Evolutionary conservation across 169 alveolate genomes (phyloP).

Genomic region (Plasmodium billcollinsi): DNA sequence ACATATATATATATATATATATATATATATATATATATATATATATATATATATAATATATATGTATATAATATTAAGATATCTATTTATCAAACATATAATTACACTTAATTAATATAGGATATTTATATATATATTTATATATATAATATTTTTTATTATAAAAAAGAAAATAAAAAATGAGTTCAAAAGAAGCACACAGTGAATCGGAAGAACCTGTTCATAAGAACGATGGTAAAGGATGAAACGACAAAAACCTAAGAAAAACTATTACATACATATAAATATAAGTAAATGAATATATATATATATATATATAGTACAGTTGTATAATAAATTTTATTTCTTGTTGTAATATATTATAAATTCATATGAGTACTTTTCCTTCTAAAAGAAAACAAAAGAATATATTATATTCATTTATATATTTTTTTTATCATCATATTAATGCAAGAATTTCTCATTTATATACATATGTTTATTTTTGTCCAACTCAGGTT

Average conservation of each 20-base stretch:
- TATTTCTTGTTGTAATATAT: neutral
- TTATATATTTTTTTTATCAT: neutral
- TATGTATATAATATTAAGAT: no score
- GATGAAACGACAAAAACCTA: neutral
- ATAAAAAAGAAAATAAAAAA: slow-evolving; percentile 27
- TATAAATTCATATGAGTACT: no score
- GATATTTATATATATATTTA: slow-evolving; percentile 6
- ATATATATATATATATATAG: neutral
- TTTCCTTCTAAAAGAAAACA: neutral
- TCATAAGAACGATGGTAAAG: slow-evolving; percentile 71
- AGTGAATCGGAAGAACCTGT: slow-evolving; percentile 52
- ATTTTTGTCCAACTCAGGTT: slow-evolving; percentile 13
- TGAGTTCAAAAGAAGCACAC: slow-evolving; percentile 61
- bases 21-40: no score
- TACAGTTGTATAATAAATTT: neutral
- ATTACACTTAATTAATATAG: no score
- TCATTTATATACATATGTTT: neutral
- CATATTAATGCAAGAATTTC: no score
- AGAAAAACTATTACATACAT: neutral
- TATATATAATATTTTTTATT: neutral
- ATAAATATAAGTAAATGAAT: slow-evolving; percentile 3
- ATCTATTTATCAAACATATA: no score
- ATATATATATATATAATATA: no score
- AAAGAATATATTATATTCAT: neutral
- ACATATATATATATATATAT: no score